phyloP scores from a whole-genome alignment of 1,139 yeast species.

The Diutina siamensis region DNA sequence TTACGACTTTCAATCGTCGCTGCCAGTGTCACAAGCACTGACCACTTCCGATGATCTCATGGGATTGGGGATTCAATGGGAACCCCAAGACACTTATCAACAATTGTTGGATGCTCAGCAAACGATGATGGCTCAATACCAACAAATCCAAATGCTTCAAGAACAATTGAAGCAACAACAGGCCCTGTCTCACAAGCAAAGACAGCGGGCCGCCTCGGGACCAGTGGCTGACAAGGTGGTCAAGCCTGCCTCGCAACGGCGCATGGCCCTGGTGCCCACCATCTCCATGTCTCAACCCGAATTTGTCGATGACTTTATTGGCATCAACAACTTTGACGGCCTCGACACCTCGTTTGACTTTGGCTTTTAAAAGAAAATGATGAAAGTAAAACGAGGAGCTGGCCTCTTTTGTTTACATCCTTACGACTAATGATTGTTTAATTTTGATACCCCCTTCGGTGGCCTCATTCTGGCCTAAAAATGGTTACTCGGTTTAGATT shows the following conservation, averaged over 20 bases:
- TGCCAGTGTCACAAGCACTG: conserved; percentile 3
- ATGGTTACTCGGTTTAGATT: not conserved
- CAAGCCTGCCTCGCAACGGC: not conserved
- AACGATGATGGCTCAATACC: conserved; percentile 5
- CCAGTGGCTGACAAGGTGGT: not conserved
- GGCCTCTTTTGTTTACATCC: not conserved
- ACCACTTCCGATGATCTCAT: not conserved
- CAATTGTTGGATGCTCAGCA: conserved; percentile 5
- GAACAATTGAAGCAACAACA: conserved; percentile 4
- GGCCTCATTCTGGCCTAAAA: not conserved
- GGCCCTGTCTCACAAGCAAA: not conserved
- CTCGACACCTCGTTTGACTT: conserved; percentile 6
- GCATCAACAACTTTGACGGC: not conserved
- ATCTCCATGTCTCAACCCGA: not conserved
- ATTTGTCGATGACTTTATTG: not conserved
- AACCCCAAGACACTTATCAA: conserved; percentile 4
- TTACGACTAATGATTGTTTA: not conserved
- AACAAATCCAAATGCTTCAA: conserved; percentile 4
- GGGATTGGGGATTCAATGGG: conserved; percentile 5
- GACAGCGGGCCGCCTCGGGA: not conserved
- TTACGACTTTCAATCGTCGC: not conserved
- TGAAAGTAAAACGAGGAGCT: not conserved
- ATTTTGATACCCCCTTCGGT: not conserved
- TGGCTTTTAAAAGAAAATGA: not conserved
- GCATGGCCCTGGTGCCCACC: conserved; percentile 3